Evolutionary conservation across 1,284 basidiomycete genomes (phyloP).

Genomic region (Cerioporus squamosus): DNA sequence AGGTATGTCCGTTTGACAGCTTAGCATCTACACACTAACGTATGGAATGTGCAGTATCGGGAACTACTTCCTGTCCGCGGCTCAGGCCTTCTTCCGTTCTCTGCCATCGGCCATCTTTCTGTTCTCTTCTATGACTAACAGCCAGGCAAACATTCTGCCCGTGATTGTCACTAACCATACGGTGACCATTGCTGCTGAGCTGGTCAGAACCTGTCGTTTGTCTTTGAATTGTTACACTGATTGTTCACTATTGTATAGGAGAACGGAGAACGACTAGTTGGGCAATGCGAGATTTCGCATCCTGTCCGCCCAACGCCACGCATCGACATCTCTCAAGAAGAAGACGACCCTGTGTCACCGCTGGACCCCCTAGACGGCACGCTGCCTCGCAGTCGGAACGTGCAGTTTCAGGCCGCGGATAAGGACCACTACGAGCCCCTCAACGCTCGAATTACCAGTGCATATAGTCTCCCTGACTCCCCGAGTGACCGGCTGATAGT

Average conservation of each 20-base stretch:
- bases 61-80: conserved; percentile 89
- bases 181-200: conserved; percentile 95
- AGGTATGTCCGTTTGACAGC: conserved; percentile 48
- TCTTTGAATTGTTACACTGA: neutral
- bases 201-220: conserved; percentile 52
- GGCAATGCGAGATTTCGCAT: conserved; percentile 98
- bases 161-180: conserved; percentile 95
- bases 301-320: conserved; percentile 56
- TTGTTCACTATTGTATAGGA: conserved; percentile 43
- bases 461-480: conserved; percentile 28
- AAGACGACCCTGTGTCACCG: conserved; percentile 31
- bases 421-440: conserved; percentile 63
- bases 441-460: conserved; percentile 69
- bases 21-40: too few relatives aligned
- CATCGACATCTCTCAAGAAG: conserved; percentile 33
- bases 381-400: conserved; percentile 54
- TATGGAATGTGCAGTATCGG: conserved; percentile 61
- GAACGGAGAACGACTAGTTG: conserved; percentile 81
- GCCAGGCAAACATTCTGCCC: conserved; percentile 82
- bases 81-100: conserved; percentile 86
- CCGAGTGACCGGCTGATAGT: neutral
- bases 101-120: conserved; percentile 95
- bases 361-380: conserved; percentile 57
- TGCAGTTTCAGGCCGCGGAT: conserved; percentile 66
- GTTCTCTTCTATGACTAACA: conserved; percentile 91